Evolutionary conservation across 2,329 filamentous ascomycete species (phyloP), one percentile per base, ranked within the genome.

Genomic region (Tolypocladium cylindrosporum): DNA sequence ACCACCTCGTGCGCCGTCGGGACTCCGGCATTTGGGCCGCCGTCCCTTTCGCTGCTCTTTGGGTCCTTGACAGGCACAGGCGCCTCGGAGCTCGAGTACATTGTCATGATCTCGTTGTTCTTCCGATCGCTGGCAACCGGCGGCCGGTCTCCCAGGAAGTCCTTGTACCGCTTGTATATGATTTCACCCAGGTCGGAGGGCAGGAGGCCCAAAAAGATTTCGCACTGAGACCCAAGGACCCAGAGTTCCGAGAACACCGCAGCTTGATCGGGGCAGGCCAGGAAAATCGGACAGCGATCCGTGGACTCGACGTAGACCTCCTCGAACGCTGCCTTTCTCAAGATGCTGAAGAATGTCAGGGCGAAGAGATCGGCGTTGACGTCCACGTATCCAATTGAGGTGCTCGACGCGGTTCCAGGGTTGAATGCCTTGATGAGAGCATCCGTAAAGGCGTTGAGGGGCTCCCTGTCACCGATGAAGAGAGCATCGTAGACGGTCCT

Each of bases 171-270:
- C 36, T 68, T 61, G 59, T 71, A 72, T n/a, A 74, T 66, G 48
- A 73, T 68, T 57, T 75, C 75, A 55, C 79, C 79, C 40, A 82
- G 70, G 6, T 72, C 72, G 37, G 75, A 76, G 2, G 79, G 79
- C 2, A 72, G 65, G 54, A 86, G 76, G 59, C 83, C 82, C 59
- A 86, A 84, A 64, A 85, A 86, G 1, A 79, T 75, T 60, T 85
- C 82, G 64, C 84, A 87, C 57, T 83, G 79, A 4, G 83, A 86
- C 1, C 84, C 84, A 1, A 86, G 72, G 0, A 82, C 83, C 68
- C 84, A 86, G 0, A 84, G 77, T 65, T 86, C 84, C 1, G 83
- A 79, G 63, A 86, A 86, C 8, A 82, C 82, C 39, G 82, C 83
- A 16, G 83, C 83, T 66, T 87, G 84, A 58, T 86, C 84, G 1